These are phyloP conservation scores for Globomyces pollinis-pini DNA, from an alignment of 192 early-diverging fungal genomes.

Conservation along the genomic window DNA sequence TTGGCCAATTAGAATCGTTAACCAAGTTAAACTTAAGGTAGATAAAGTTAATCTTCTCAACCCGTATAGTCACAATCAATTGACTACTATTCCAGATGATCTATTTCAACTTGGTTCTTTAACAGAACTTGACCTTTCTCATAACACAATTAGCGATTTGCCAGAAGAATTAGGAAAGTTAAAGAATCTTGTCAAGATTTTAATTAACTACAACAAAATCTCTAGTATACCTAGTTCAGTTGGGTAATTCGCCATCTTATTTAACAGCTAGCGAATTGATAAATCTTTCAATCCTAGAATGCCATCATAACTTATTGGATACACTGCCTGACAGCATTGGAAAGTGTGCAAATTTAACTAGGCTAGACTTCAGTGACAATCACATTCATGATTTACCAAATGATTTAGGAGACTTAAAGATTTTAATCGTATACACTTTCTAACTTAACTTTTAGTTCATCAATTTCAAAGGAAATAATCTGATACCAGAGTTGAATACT, in stretches of 20 bases:
- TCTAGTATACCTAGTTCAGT: conserved; percentile 31
- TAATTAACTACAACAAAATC: conserved; percentile 39
- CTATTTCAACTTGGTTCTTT: conserved; percentile 32
- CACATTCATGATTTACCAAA: conserved; percentile 30
- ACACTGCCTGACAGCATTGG: conserved; percentile 27
- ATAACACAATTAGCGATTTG: conserved; percentile 28
- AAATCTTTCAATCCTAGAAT: conserved; percentile 29
- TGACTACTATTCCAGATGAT: conserved; percentile 38
- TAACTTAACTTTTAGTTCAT: conserved; percentile 6
- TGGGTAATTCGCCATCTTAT: conserved; percentile 14
- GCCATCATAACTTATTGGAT: conserved; percentile 26
- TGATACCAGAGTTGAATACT: background rate
- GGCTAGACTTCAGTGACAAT: conserved; percentile 29
- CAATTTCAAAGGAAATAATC: conserved; percentile 7
- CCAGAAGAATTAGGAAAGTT: conserved; percentile 38
- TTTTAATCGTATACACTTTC: background rate
- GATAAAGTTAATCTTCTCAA: conserved; percentile 36
- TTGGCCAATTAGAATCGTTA: conserved; percentile 20
- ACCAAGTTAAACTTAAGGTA: conserved; percentile 24
- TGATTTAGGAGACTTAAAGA: conserved; percentile 10
- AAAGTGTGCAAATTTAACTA: conserved; percentile 14
- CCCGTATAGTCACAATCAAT: conserved; percentile 24
- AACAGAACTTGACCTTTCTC: conserved; percentile 30
- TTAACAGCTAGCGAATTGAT: conserved; percentile 13
- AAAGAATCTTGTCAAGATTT: conserved; percentile 25